phyloP scores from a whole-genome alignment of 2,329 filamentous ascomycete species.

The Neospermospora avenae region DNA sequence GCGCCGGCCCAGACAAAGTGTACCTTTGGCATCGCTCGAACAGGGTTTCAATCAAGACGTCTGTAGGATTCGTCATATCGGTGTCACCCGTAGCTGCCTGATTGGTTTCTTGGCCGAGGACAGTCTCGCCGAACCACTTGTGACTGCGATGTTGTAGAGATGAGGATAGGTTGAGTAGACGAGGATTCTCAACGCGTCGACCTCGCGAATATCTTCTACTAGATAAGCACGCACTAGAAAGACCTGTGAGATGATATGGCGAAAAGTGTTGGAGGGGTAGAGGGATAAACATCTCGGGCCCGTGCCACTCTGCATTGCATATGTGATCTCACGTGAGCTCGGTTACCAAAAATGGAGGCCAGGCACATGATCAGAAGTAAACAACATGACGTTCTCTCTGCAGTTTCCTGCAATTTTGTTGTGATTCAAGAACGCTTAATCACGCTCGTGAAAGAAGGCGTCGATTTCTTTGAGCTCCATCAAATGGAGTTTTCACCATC shows the following conservation, averaged over 20 bases:
- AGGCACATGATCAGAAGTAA: background rate
- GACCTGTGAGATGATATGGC: background rate
- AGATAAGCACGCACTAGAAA: background rate
- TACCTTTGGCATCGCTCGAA: background rate
- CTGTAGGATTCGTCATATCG: background rate
- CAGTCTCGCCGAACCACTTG: background rate
- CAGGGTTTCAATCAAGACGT: background rate
- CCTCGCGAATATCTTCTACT: background rate
- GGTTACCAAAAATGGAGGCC: background rate
- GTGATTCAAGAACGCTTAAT: too few relatives aligned
- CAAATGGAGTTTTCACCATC: too few relatives aligned
- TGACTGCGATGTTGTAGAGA: background rate
- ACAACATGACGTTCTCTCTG: background rate
- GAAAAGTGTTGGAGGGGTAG: background rate
- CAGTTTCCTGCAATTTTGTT: too few relatives aligned
- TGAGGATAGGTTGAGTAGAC: background rate
- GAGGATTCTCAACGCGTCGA: background rate
- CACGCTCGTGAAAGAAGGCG: too few relatives aligned
- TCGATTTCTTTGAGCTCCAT: too few relatives aligned
- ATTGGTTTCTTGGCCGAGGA: background rate
- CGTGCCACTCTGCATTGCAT: background rate
- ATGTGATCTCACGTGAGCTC: background rate
- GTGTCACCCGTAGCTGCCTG: background rate
- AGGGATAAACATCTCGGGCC: background rate
- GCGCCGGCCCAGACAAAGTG: background rate